phyloP scores from a whole-genome alignment of 148 eudicot species.

The Rhododendron griersonianum region DNA sequence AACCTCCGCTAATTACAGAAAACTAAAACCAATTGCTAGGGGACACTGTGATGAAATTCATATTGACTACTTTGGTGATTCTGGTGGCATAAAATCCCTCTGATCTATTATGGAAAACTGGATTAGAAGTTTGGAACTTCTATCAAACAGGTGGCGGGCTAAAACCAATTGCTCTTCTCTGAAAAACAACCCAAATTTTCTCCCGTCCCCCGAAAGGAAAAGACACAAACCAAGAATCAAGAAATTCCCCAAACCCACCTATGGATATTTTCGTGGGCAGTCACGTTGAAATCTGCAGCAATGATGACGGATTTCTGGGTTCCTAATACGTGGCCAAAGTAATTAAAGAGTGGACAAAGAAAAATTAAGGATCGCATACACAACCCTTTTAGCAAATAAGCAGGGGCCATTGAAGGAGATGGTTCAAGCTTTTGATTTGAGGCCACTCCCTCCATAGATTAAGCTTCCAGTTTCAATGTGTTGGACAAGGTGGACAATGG shows the following conservation, averaged over 20 bases:
- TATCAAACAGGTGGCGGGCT: too few species aligned
- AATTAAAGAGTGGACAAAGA: not conserved
- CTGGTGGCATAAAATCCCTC: too few species aligned
- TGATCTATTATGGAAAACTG: too few species aligned
- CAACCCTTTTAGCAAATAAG: slow-evolving; percentile 1
- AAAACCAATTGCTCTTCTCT: too few species aligned
- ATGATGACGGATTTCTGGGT: slow-evolving; percentile 21
- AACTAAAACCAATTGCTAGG: too few species aligned
- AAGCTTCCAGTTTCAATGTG: slow-evolving; percentile 11
- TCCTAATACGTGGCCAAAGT: slow-evolving; percentile 17
- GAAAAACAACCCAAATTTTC: too few species aligned
- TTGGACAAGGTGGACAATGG: slow-evolving; percentile 13
- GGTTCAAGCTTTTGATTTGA: slow-evolving; percentile 1
- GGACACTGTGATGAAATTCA: too few species aligned
- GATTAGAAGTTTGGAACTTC: too few species aligned
- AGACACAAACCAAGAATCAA: not conserved
- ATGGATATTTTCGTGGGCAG: slow-evolving; percentile 12
- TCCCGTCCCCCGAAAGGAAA: too few species aligned
- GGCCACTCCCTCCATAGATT: slow-evolving; percentile 15
- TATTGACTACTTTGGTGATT: too few species aligned
- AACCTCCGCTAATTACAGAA: too few species aligned
- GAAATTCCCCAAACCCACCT: not conserved
- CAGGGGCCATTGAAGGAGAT: slow-evolving; percentile 4
- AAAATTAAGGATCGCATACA: slow-evolving; percentile 6
- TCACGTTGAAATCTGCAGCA: slow-evolving; percentile 12